Evolutionary conservation across 1,284 basidiomycete species (phyloP), one percentile per base, ranked within the genome.

Genomic region (Somion occarium): DNA sequence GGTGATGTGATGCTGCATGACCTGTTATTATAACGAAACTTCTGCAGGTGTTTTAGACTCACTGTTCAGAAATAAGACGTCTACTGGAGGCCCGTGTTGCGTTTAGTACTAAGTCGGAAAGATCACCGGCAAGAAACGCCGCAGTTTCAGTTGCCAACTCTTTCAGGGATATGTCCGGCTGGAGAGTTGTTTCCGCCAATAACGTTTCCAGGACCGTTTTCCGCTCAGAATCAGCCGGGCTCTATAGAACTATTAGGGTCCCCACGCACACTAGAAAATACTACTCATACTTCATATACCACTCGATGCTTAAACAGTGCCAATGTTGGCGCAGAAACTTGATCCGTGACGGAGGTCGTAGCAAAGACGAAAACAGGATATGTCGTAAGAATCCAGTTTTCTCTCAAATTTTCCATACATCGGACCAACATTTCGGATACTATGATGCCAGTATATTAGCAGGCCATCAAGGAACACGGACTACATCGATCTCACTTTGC

Each of bases 301-400:
- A 98, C 73, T 60, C 94, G 89, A 63, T 96, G 92, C 68, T 97
- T 98, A 73, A 98, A 98, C 53, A 79, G 83, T 1, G 80, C 79
- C 24, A 91, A 64, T 1, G 97, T 70, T 2, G 78, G 77, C 2
- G 79, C 67, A 0, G 92, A 84, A 3, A 95, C 75, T 37, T 78
- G 76, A 26, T 85, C 83, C 2, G 78, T 69, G 48, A 91, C 88
- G 42, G 78, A 79, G 0, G 86, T 87, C 1, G 90, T 95, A 3
- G 82, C 95, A 47, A 93, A 67, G 3, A 93, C 72, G 7, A 94
- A 63, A 2, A 87, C 78, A 7, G 91, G 89, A 57, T 78, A 82
- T 1, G 82, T 83, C 2, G 78, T 77, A 5, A 74, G 63, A 41
- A 73, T 76, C 78, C 83, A 86, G 3, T 73, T 74, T 42, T 69